Base-by-base conservation (phyloP, 2,329 filamentous ascomycete species). In the Xylaria sp. region DNA sequence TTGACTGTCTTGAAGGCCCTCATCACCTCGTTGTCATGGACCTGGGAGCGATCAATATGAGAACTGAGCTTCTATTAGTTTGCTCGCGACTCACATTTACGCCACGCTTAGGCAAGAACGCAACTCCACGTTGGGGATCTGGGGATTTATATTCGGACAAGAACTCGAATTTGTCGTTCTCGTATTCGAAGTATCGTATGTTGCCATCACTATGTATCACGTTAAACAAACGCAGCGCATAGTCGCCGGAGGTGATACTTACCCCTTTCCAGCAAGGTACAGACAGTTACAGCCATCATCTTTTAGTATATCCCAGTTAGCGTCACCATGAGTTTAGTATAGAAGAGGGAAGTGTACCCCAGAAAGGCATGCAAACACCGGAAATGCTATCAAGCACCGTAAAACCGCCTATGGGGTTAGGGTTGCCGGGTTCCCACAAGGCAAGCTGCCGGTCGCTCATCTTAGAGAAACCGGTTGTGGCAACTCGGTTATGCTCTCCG, bases 321-420 rank as follows among this genome's bases (percentile, higher is more conserved):
- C 54, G 75, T 62, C 51, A 41, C 4, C 20, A 12, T 12, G 12
- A 10, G 25, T 28, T 3, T 3, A 48, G 12, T 25, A 31, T 9
- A 58, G 31, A 28, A 33, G 39, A 58, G n/a, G 36, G 31, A 64
- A 31, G 39, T 84, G 73, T 80, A 89, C 88, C 96, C 96, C 96
- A 99, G 88, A 99, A 98, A 39, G 96, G 96, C 93, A 99, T 98
- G 87, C 94, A 97, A 69, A 99, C 94, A 80, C 96, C 96, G 55
- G 95, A 98, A 77, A 97, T 97, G 56, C 94, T 97, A 82, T 99
- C 96, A 58, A 99, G 88, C 75, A 92, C 92, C 76, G 89, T 91
- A 83, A 98, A 98, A 18, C 94, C 94, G 60, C 93, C 94, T 76
- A 98, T 91, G 58, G 96, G 96, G 76, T 97, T 91, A 43, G 90